Base-by-base conservation (phyloP, 129 eudicot species). In the Chrysanthemum seticuspe region DNA sequence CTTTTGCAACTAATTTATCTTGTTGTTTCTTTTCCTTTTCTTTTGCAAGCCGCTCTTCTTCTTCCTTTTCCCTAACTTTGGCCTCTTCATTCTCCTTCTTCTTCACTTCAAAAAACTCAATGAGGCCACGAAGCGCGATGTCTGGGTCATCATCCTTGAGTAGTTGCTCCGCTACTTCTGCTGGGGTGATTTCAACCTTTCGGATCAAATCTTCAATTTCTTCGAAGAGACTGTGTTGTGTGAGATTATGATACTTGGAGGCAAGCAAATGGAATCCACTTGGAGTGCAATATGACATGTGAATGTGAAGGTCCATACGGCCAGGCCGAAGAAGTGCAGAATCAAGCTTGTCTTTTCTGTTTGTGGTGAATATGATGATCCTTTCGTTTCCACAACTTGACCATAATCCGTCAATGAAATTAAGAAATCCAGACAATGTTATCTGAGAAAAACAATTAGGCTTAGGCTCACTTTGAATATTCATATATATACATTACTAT, bases 241-340 rank as follows among this genome's bases (percentile, higher is more conserved):
- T 76, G 16, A 76, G 47, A 7, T 31, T n/a, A 8, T 55, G 80
- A 44, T 76, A 76, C 19, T 76, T 76, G 8, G 50, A 76, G 6
- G 80, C 80, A 2, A 76, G 56, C 11, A 67, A 44, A 6, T 18
- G 51, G 29, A 76, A 76, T 27, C 74, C 80, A 36, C 67, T 9
- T 5, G 80, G 69, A 6, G 80, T 76, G 15, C 72, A 67, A 7
- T 56, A 76, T 9, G 80, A 67, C 69, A 65, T 65, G 68, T 76
- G 58, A 52, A 76, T 76, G 59, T 76, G 80, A 61, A 66, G 21
- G 62, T 76, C 80, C 80, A 67, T 67, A 16, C 80, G 47, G 16
- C 80, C 74, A 2, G 80, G 80, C 2, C 74, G 70, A 36, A 76
- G 50, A 18, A 76, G 63, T 11, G 80, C 74, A 0, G 80, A 29